A percentile compares a stretch with the other conserved stretches of the same genome.
Conservation (phyloP, 257 asterid genomes). For the Primulina huaijiensis region DNA sequence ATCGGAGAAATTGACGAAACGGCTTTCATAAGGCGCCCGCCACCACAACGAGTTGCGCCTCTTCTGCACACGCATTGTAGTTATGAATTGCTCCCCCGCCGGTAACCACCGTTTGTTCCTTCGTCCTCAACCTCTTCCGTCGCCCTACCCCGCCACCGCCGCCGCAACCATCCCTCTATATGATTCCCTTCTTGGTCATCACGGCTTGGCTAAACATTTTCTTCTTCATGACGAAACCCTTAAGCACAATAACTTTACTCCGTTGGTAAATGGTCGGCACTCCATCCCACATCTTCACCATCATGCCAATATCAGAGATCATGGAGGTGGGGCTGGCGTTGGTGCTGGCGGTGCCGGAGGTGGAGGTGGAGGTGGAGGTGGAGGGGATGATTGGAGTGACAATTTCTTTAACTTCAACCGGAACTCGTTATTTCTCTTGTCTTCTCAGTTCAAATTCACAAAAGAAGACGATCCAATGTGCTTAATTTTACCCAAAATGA, state of each 20-base stretch:
- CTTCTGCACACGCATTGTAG: constrained; percentile 19
- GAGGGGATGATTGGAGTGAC: constrained; percentile 31
- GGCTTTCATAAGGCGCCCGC: constrained; percentile 23
- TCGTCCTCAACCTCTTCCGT: constrained; percentile 18
- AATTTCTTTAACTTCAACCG: constrained; percentile 41
- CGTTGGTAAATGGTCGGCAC: constrained; percentile 28
- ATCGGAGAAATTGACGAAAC: not conserved
- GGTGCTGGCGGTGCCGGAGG: constrained; percentile 42
- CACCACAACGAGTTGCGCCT: constrained; percentile 2
- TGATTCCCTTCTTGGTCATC: constrained; percentile 24
- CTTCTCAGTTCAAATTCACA: constrained; percentile 24
- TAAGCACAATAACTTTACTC: constrained; percentile 21
- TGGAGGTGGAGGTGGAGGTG: constrained; percentile 31
- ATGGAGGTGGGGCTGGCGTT: constrained; percentile 21
- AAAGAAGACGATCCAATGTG: constrained; percentile 21
- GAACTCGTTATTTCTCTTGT: constrained; percentile 32
- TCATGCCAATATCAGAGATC: not conserved
- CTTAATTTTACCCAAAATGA: constrained; percentile 23
- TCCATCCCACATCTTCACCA: constrained; percentile 23
- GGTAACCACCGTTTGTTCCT: constrained; percentile 23
- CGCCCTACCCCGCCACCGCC: constrained; percentile 23
- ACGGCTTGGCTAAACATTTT: constrained; percentile 17
- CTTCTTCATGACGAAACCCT: constrained; percentile 18
- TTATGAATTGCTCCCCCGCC: constrained; percentile 55
- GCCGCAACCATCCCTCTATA: constrained; percentile 4